These are phyloP conservation scores for Ochromonas danica DNA, from an alignment of 108 stramenopile genomes.

Conservation along the genomic window DNA sequence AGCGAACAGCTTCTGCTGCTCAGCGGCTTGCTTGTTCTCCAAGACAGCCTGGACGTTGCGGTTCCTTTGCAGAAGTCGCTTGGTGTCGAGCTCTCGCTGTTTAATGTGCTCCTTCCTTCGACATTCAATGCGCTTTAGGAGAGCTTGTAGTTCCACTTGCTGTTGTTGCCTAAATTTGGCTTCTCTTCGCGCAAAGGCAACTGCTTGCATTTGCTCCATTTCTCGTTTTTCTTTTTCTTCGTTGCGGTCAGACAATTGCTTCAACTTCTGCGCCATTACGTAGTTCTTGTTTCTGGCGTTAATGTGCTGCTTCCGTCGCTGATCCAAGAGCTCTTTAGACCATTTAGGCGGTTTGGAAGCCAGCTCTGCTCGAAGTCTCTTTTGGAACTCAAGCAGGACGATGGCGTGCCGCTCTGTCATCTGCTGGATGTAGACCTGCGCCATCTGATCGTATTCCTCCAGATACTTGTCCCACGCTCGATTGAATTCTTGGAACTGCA, in stretches of 20 bases:
- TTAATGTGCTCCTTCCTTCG: slow-evolving; percentile 65
- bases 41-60: slow-evolving; percentile 66
- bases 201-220: slow-evolving; percentile 50
- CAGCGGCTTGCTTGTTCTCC: slow-evolving; percentile 64
- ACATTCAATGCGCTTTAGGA: slow-evolving; percentile 65
- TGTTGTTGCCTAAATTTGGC: slow-evolving; percentile 61
- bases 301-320: slow-evolving; percentile 63
- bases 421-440: slow-evolving; percentile 66
- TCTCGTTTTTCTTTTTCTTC: slow-evolving; percentile 61
- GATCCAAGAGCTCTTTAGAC: slow-evolving; percentile 62
- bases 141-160: slow-evolving; percentile 57
- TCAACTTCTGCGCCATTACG: slow-evolving; percentile 62
- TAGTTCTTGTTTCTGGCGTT: slow-evolving; percentile 64
- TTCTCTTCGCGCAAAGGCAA: slow-evolving; percentile 56
- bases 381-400: slow-evolving; percentile 58
- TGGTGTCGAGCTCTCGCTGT: slow-evolving; percentile 64
- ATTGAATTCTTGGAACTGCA: slow-evolving; percentile 68
- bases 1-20: slow-evolving; percentile 48
- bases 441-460: slow-evolving; percentile 67
- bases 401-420: slow-evolving; percentile 67
- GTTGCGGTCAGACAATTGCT: slow-evolving; percentile 61
- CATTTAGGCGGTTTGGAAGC: slow-evolving; percentile 61
- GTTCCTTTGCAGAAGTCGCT: slow-evolving; percentile 71
- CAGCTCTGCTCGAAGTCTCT: slow-evolving; percentile 57
- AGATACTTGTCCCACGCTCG: slow-evolving; percentile 66